phyloP scores from a whole-genome alignment of 1,284 basidiomycete species.

The Boletus semigastroideus region DNA sequence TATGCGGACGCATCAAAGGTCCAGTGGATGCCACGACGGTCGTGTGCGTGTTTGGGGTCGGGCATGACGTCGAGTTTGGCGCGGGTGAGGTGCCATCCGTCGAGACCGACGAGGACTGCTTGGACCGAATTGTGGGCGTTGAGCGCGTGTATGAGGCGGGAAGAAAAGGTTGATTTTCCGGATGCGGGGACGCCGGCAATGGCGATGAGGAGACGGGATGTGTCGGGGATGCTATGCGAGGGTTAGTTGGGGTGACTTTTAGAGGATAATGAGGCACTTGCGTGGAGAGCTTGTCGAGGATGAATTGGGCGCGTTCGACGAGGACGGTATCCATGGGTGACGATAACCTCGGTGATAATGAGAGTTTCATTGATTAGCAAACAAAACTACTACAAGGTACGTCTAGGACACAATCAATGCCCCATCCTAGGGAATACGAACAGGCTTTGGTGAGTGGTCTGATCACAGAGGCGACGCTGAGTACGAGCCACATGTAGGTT shows the following conservation, averaged over 20 bases:
- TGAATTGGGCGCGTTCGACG: constrained; percentile 30
- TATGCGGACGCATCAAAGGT: constrained; percentile 69
- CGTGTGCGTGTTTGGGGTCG: constrained; percentile 71
- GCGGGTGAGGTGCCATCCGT: constrained; percentile 83
- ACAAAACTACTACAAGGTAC: too few species aligned
- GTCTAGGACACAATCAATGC: too few species aligned
- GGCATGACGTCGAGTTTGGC: constrained; percentile 66
- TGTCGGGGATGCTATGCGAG: constrained; percentile 8
- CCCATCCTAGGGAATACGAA: too few species aligned
- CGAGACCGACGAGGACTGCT: constrained; percentile 69
- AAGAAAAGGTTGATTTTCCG: constrained; percentile 77
- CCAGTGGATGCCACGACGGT: constrained; percentile 72
- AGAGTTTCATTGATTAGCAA: constrained; percentile 39
- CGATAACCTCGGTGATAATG: not conserved
- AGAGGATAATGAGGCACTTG: not conserved
- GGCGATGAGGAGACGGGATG: constrained; percentile 67
- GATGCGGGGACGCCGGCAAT: constrained; percentile 81
- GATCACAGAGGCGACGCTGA: too few species aligned
- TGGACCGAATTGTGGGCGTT: constrained; percentile 23
- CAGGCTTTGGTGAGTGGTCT: too few species aligned
- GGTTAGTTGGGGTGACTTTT: not conserved
- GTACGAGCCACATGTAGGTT: too few species aligned
- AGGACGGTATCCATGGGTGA: constrained; percentile 37
- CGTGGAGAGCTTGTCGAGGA: constrained; percentile 31
- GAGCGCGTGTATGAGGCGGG: constrained; percentile 44